These are phyloP conservation scores for Stephania yunnanensis DNA, from an alignment of 164 flowering plant species.

Conservation along the genomic window DNA sequence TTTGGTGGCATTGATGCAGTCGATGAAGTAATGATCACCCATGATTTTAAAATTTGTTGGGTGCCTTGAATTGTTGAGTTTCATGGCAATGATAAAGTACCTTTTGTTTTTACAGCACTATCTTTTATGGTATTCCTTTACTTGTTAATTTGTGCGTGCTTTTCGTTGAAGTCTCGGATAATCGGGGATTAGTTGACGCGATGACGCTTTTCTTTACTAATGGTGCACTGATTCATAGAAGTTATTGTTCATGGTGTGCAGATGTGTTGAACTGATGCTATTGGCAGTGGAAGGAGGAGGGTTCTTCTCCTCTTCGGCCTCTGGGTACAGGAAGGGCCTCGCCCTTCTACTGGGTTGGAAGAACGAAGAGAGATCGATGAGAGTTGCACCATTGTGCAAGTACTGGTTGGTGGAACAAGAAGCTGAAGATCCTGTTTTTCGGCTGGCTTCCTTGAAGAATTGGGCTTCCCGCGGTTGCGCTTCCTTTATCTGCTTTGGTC, in stretches of 20 bases:
- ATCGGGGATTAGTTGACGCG: background rate
- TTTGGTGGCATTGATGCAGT: background rate
- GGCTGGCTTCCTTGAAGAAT: slow-evolving; percentile 74
- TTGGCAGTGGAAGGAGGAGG: slow-evolving; percentile 99
- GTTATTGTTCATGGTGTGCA: slow-evolving; percentile 27
- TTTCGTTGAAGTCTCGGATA: background rate
- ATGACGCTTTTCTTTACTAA: background rate
- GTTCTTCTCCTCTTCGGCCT: slow-evolving; percentile 91
- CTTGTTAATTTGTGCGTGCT: background rate
- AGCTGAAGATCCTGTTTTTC: slow-evolving; percentile 48
- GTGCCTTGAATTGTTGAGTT: background rate
- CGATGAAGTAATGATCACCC: background rate
- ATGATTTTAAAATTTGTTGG: background rate
- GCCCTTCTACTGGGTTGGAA: slow-evolving; percentile 59
- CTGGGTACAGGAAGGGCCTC: slow-evolving; percentile 79
- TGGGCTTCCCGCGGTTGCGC: slow-evolving; percentile 68
- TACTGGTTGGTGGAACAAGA: slow-evolving; percentile 85
- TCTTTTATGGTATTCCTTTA: background rate
- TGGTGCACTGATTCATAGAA: background rate
- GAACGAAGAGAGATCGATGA: slow-evolving; percentile 73
- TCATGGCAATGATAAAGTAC: background rate
- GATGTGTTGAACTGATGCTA: slow-evolving; percentile 91
- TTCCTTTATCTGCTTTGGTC: slow-evolving; percentile 77
- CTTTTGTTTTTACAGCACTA: background rate
- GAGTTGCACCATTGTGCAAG: slow-evolving; percentile 86